Percentiles rank a stretch among this genome's conserved stretches.
These are phyloP conservation scores for Casuarina cunninghamiana DNA, from an alignment of 306 rosid species.

Conservation along the genomic window DNA sequence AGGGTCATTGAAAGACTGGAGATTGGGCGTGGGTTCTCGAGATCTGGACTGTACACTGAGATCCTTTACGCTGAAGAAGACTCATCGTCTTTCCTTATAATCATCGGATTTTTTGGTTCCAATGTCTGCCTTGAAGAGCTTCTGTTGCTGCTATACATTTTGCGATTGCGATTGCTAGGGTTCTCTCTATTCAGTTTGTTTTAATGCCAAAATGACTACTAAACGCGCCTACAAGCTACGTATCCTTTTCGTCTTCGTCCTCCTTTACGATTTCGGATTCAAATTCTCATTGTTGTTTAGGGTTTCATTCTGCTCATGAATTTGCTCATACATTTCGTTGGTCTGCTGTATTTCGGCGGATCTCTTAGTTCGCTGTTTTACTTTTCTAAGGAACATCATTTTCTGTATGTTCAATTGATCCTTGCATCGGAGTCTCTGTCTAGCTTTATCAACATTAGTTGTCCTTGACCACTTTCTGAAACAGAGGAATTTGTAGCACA, in stretches of 20 bases:
- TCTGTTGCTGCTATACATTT: conserved; percentile 18
- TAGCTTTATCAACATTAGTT: conserved; percentile 18
- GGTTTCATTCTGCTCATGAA: conserved; percentile 2
- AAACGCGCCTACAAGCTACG: conserved; percentile 99
- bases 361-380: neutral
- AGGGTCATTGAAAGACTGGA: conserved; percentile 17
- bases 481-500: conserved; percentile 99
- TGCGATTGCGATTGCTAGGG: conserved; percentile 40
- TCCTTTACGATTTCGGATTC: conserved; percentile 3
- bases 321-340: too few species aligned
- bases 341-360: neutral
- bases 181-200: conserved; percentile 16
- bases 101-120: conserved; percentile 31
- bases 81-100: neutral
- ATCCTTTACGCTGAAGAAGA: conserved; percentile 6
- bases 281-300: conserved; percentile 7
- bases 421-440: conserved; percentile 2
- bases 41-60: conserved; percentile 34
- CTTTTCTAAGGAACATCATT: conserved; percentile 1
- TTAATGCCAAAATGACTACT: conserved; percentile 72
- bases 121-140: conserved; percentile 26
- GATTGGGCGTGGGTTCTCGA: conserved; percentile 12
- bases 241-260: conserved; percentile 54
- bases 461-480: conserved; percentile 57
- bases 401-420: conserved; percentile 6